Evolutionary conservation across 345 rosid species (phyloP).

Genomic region (thale cress (Arabidopsis thaliana)): DNA sequence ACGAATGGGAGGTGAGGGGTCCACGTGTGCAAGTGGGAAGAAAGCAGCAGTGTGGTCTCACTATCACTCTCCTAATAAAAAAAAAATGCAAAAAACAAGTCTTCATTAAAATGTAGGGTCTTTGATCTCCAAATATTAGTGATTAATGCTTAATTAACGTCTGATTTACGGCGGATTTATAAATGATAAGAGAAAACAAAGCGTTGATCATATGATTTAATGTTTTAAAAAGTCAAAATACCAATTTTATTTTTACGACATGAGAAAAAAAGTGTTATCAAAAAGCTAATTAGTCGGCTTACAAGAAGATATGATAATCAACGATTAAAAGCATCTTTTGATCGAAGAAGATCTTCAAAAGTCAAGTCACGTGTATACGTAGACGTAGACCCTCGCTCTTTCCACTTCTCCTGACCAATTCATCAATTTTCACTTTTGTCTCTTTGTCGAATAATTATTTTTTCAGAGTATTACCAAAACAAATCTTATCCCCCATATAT

Average conservation of each 20-base stretch:
- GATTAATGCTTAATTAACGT: constrained; percentile 23
- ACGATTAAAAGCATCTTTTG: constrained; percentile 25
- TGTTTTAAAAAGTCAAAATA: not conserved
- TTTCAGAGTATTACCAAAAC: constrained; percentile 9
- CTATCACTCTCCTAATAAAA: constrained; percentile 30
- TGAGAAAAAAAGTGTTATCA: not conserved
- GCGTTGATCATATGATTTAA: not conserved
- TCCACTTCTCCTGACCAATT: constrained; percentile 23
- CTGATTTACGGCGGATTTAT: constrained; percentile 14
- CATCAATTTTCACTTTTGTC: constrained; percentile 24
- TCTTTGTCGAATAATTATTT: constrained; percentile 20
- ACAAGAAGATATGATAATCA: constrained; percentile 25
- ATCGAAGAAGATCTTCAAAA: constrained; percentile 24
- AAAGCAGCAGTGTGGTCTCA: constrained; percentile 32
- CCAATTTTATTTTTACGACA: not conserved
- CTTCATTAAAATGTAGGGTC: constrained; percentile 7
- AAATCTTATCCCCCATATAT: not conserved
- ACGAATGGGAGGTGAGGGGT: constrained; percentile 26
- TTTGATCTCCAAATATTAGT: constrained; percentile 3
- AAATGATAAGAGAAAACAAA: not conserved
- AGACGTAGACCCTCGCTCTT: constrained; percentile 4
- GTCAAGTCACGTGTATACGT: constrained; percentile 42
- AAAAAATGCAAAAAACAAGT: not conserved
- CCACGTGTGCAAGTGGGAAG: constrained; percentile 42
- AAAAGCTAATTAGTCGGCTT: constrained; percentile 22